Percentiles rank a stretch among this genome's conserved stretches.
These are phyloP conservation scores for Neonectria coccinea DNA, from an alignment of 2,329 filamentous ascomycete species.

Conservation along the genomic window DNA sequence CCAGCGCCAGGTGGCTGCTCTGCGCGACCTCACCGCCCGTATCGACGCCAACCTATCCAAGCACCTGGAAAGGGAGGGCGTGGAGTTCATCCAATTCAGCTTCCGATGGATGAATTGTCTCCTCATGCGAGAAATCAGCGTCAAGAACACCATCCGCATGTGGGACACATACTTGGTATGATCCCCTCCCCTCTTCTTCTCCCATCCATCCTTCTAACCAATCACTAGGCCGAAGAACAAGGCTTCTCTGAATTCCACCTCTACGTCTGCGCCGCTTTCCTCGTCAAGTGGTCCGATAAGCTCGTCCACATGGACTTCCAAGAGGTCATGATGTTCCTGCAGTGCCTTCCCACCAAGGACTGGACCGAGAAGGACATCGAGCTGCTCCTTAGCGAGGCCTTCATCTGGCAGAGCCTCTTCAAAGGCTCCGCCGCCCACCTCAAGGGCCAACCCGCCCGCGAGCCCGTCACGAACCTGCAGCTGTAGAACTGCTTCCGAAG, in stretches of 20 bases:
- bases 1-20: slow-evolving; percentile 88
- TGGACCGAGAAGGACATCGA: slow-evolving; percentile 99
- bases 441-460: slow-evolving; percentile 61
- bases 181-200: slow-evolving; percentile 29
- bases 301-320: slow-evolving; percentile 97
- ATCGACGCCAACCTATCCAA: slow-evolving; percentile 88
- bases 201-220: slow-evolving; percentile 7
- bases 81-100: slow-evolving; percentile 99
- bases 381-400: slow-evolving; percentile 92
- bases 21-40: slow-evolving; percentile 89
- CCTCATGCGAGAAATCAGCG: slow-evolving; percentile 96
- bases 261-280: slow-evolving; percentile 96
- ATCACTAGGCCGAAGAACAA: slow-evolving; percentile 88
- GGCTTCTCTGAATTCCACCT: slow-evolving; percentile 98
- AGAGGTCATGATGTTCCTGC: slow-evolving; percentile 99
- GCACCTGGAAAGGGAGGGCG: slow-evolving; percentile 88
- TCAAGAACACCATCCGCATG: slow-evolving; percentile 97
- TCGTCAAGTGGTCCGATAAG: slow-evolving; percentile 98
- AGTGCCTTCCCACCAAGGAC: slow-evolving; percentile 88
- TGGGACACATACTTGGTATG: slow-evolving; percentile 98
- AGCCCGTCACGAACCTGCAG: slow-evolving; percentile 52
- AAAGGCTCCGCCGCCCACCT: slow-evolving; percentile 94
- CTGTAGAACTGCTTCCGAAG: slow-evolving; percentile 42
- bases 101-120: slow-evolving; percentile 99
- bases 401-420: slow-evolving; percentile 98